A percentile compares a stretch with the other conserved stretches of the same genome.
Conservation (phyloP, 768 basidiomycete genomes). For the Dentipellis fragilis region DNA sequence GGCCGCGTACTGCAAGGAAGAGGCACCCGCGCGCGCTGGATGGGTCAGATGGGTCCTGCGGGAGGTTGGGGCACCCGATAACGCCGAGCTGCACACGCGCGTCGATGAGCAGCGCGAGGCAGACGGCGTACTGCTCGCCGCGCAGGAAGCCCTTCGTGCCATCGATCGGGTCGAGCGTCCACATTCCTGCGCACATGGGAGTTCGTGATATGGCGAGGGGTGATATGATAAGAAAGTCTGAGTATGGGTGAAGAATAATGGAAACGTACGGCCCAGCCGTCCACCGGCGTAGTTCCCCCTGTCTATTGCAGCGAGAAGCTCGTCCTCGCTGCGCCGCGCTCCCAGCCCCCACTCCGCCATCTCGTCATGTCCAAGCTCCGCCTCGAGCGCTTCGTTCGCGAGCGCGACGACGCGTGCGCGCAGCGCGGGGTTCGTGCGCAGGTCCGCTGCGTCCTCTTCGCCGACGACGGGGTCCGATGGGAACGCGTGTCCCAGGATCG, state of each 20-base stretch:
- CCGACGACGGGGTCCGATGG: slow-evolving; percentile 86
- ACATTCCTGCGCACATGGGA: slow-evolving; percentile 19
- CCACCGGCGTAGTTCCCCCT: slow-evolving; percentile 71
- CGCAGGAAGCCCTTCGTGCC: slow-evolving; percentile 55
- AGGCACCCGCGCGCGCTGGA: slow-evolving; percentile 65
- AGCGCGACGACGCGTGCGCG: slow-evolving; percentile 65
- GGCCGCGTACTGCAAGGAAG: slow-evolving; percentile 79
- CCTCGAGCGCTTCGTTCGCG: slow-evolving; percentile 68
- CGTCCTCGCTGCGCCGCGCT: slow-evolving; percentile 40
- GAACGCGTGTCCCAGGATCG: slow-evolving; percentile 68
- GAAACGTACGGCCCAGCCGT: slow-evolving; percentile 51
- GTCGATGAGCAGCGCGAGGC: slow-evolving; percentile 44
- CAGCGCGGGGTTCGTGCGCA: slow-evolving; percentile 42
- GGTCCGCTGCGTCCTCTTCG: slow-evolving; percentile 84
- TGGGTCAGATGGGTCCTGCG: slow-evolving; percentile 39
- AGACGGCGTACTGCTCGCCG: slow-evolving; percentile 53
- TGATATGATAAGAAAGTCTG: neutral
- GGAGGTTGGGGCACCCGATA: slow-evolving; percentile 82
- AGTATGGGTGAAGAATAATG: neutral
- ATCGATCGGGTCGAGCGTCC: slow-evolving; percentile 44
- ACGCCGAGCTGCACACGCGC: slow-evolving; percentile 44
- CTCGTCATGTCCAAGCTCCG: slow-evolving; percentile 46
- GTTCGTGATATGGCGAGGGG: neutral
- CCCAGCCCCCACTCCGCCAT: slow-evolving; percentile 65
- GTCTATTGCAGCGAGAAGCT: slow-evolving; percentile 82